Evolutionary conservation across 2,329 filamentous ascomycete species (phyloP), one percentile per base, ranked within the genome.

Genomic region (Calonectria montana): DNA sequence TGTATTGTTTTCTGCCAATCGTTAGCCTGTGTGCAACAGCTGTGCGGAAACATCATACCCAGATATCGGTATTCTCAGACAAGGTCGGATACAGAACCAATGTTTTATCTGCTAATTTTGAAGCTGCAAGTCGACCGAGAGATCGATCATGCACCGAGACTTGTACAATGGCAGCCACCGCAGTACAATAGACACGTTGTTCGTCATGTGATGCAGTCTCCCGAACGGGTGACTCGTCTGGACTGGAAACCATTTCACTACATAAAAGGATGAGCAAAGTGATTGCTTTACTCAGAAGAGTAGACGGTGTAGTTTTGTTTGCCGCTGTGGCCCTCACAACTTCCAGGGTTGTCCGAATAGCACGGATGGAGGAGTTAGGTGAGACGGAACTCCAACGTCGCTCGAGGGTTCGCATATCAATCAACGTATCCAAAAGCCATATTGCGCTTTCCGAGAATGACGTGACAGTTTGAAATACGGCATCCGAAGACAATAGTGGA

Each of bases 361-460:
- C 74, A 12, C 81, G 73, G 10, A 84, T 75, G 4, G 85, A 76
- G 23, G 82, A 81, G 43, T 75, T 78, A 18, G 79, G 79, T 67
- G 77, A 76, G 55, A 76, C 43, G 45, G 78, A 65, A 43, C 82
- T 81, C 81, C 86, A 84, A 73, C 80, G 80, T 35, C 81, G 83
- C 69, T 86, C 84, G 13, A 83, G 78, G 23, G 82, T 77, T 62
- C 85, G 82, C 35, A 89, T 78, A 48, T 85, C 82, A 41, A 87
- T 81, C 73, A 86, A 80, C 8, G 83, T 83, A 76, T 91, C 89
- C 70, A 89, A 79, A 15, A 90, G 79, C 88, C 88, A 90, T 15
- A 86, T 83, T 0, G 83, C 79, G 69, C 83, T 82, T 72, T 86
- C 86, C 21, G 80, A 81, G 62, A 85, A 84, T 69, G 80, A 80